Evolutionary conservation across 2,329 filamentous ascomycete genomes (phyloP).

Genomic region (Phyllosticta paracitricarpa): DNA sequence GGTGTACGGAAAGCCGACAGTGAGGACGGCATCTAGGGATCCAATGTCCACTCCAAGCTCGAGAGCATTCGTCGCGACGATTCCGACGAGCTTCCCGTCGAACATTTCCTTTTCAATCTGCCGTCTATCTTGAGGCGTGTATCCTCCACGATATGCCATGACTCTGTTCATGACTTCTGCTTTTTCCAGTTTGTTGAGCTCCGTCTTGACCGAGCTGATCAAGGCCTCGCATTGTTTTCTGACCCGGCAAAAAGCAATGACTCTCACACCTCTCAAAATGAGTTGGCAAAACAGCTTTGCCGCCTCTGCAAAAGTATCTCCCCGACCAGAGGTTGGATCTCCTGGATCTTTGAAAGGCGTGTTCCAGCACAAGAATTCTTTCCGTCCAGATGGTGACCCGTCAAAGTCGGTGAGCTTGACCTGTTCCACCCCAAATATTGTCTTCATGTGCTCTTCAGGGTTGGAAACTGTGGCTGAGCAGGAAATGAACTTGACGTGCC

Average conservation of each 20-base stretch:
- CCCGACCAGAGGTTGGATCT: conserved; percentile 78
- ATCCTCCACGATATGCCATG: conserved; percentile 93
- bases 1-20: conserved; percentile 88
- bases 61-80: conserved; percentile 85
- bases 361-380: conserved; percentile 97
- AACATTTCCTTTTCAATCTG: conserved; percentile 95
- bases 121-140: conserved; percentile 81
- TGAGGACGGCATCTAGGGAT: conserved; percentile 84
- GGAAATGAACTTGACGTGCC: conserved; percentile 77
- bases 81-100: conserved; percentile 82
- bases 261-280: conserved; percentile 75
- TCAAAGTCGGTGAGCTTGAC: conserved; percentile 81
- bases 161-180: conserved; percentile 68
- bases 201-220: conserved; percentile 66
- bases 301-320: conserved; percentile 74
- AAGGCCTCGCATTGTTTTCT: conserved; percentile 82
- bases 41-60: conserved; percentile 95
- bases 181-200: conserved; percentile 63
- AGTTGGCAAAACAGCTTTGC: conserved; percentile 84
- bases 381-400: conserved; percentile 81
- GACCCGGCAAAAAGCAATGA: conserved; percentile 87
- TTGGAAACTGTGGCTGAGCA: conserved; percentile 96
- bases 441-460: conserved; percentile 80
- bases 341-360: conserved; percentile 85
- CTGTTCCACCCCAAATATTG: conserved; percentile 80